phyloP scores from a whole-genome alignment of 2,329 filamentous ascomycete genomes.

The Fusarium bactridioides region DNA sequence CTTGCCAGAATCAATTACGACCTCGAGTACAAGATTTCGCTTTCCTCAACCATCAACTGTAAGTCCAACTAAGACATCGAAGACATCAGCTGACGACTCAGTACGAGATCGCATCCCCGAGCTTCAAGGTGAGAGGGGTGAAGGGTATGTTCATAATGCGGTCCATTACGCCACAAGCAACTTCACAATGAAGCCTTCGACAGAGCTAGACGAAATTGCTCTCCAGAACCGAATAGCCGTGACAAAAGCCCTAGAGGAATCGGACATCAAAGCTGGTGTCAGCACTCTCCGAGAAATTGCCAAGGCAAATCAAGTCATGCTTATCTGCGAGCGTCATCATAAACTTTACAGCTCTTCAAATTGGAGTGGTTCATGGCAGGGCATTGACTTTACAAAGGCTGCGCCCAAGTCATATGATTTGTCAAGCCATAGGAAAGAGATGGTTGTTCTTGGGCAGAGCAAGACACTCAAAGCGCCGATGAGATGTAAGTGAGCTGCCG shows the following conservation, averaged over 20 bases:
- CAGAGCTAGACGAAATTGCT: neutral
- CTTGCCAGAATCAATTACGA: neutral
- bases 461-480: neutral
- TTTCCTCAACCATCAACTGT: slow-evolving; percentile 4
- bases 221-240: neutral
- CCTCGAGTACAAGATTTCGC: neutral
- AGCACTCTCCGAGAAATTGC: neutral
- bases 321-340: neutral
- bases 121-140: neutral
- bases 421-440: neutral
- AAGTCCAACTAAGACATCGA: rapidly evolving
- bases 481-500: neutral
- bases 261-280: neutral
- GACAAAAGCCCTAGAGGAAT: neutral
- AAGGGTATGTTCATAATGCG: neutral
- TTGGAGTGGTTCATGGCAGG: slow-evolving; percentile 8
- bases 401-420: neutral
- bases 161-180: neutral
- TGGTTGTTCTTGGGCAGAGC: neutral
- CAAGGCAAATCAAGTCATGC: neutral
- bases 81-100: neutral
- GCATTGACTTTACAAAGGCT: neutral
- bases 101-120: slow-evolving; percentile 4
- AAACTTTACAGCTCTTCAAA: neutral
- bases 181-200: neutral